Evolutionary conservation across 1,284 basidiomycete genomes (phyloP).

Genomic region (Tremellales sp.): DNA sequence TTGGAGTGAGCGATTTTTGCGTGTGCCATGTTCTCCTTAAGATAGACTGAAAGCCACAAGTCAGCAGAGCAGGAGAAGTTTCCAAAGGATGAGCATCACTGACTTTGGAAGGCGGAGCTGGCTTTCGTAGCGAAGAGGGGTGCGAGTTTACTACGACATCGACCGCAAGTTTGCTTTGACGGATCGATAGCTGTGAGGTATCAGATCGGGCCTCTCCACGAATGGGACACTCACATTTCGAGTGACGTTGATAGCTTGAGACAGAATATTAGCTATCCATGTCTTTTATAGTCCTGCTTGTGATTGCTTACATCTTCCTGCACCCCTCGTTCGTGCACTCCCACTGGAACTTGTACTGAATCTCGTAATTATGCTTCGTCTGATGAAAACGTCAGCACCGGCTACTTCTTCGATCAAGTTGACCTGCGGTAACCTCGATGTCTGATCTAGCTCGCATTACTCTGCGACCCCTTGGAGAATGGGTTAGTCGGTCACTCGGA

Average conservation of each 20-base stretch:
- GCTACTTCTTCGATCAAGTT: not conserved
- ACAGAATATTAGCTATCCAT: not conserved
- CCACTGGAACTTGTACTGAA: slow-evolving; percentile 47
- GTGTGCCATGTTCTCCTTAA: slow-evolving; percentile 39
- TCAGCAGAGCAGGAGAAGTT: not conserved
- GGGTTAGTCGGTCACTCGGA: not conserved
- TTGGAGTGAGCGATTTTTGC: slow-evolving; percentile 39
- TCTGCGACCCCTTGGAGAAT: slow-evolving; percentile 32
- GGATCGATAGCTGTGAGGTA: slow-evolving; percentile 35
- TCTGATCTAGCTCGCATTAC: slow-evolving; percentile 41
- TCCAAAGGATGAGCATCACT: slow-evolving; percentile 3
- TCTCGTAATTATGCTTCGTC: slow-evolving; percentile 46
- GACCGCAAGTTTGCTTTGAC: slow-evolving; percentile 35
- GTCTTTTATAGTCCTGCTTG: not conserved
- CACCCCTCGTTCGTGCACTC: slow-evolving; percentile 34
- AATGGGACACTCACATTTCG: slow-evolving; percentile 31
- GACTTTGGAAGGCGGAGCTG: slow-evolving; percentile 37
- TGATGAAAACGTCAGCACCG: too few relatives aligned
- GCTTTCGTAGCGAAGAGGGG: slow-evolving; percentile 36
- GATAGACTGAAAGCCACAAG: slow-evolving; percentile 24
- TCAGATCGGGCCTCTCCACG: not conserved
- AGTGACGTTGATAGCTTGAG: slow-evolving; percentile 37
- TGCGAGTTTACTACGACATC: slow-evolving; percentile 31
- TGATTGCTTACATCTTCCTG: slow-evolving; percentile 31
- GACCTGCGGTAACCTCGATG: slow-evolving; percentile 42